Conservation (phyloP, 2,329 filamentous ascomycete genomes). For the Colletotrichum sp. region DNA sequence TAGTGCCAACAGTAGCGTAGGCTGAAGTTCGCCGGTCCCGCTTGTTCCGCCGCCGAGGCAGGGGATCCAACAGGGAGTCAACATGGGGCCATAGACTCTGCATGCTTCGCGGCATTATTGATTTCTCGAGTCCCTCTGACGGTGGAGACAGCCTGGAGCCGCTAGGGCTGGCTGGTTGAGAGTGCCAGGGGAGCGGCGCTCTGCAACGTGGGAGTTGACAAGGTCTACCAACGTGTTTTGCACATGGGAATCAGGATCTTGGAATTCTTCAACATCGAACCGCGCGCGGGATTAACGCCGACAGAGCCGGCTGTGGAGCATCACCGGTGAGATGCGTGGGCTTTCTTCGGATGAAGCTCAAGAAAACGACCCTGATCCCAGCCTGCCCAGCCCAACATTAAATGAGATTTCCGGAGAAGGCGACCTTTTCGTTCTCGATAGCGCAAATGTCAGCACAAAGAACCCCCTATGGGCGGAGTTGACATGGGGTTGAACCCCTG, state of each 20-base stretch:
- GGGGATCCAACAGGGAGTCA: background rate
- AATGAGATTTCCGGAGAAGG: background rate
- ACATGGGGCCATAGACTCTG: background rate
- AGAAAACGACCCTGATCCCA: background rate
- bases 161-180: background rate
- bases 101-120: background rate
- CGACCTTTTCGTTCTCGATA: background rate
- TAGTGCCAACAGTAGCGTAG: background rate
- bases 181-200: background rate
- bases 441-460: background rate
- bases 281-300: background rate
- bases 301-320: background rate
- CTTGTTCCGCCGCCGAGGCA: background rate
- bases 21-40: background rate
- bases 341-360: background rate
- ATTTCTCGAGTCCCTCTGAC: background rate
- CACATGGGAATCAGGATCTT: background rate
- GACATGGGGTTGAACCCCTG: background rate
- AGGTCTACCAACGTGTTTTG: background rate
- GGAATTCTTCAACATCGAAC: background rate
- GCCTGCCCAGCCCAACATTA: background rate
- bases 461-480: background rate
- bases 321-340: background rate
- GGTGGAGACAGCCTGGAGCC: background rate
- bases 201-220: background rate